Evolutionary conservation across 768 basidiomycete species (phyloP).

Genomic region (Tricholoma terreum): DNA sequence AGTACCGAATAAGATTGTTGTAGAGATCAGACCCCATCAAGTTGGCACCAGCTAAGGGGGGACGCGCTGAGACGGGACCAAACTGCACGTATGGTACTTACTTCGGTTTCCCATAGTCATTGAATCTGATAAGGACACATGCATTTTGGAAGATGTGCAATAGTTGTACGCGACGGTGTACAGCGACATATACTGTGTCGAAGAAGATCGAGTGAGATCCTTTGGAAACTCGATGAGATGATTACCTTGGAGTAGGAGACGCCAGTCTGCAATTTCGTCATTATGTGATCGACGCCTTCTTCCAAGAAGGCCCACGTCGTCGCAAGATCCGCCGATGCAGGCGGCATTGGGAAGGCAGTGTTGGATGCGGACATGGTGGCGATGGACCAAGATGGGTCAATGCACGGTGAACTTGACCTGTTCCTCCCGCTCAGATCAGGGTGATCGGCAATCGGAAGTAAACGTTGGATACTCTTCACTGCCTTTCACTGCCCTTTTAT

Average conservation of each 20-base stretch:
- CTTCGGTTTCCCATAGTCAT: constrained; percentile 63
- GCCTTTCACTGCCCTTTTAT: not conserved
- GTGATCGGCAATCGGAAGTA: constrained; percentile 12
- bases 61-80: constrained; percentile 32
- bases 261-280: constrained; percentile 86
- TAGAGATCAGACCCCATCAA: constrained; percentile 98
- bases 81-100: constrained; percentile 41
- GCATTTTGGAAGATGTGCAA: constrained; percentile 87
- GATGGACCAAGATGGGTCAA: constrained; percentile 15
- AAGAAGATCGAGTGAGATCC: constrained; percentile 7
- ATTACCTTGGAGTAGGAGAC: constrained; percentile 74
- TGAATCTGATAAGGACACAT: constrained; percentile 40
- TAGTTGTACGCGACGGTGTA: constrained; percentile 98
- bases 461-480: not conserved
- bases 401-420: not conserved
- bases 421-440: constrained; percentile 4
- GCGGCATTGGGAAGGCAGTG: constrained; percentile 53
- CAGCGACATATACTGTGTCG: constrained; percentile 72
- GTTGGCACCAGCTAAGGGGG: constrained; percentile 76
- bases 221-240: not conserved
- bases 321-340: constrained; percentile 64
- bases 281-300: constrained; percentile 87
- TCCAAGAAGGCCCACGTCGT: constrained; percentile 90
- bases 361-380: constrained; percentile 33
- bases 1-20: constrained; percentile 90